phyloP scores from a whole-genome alignment of 2,329 filamentous ascomycete genomes.

The Calonectria naviculata region DNA sequence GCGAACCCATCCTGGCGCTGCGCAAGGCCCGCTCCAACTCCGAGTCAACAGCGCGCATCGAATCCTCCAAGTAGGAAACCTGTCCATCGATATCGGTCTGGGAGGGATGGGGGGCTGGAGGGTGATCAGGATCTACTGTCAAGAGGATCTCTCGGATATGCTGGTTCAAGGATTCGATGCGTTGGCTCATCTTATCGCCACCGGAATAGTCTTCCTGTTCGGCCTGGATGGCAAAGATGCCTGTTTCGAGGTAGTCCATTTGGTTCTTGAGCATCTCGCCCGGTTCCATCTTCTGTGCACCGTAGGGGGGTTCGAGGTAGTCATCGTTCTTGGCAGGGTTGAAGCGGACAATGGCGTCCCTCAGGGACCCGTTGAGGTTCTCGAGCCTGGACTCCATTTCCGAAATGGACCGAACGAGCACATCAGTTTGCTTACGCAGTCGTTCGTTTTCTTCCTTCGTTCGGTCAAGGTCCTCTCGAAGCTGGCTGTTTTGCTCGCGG shows the following conservation, averaged over 20 bases:
- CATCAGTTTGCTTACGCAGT: slow-evolving; percentile 47
- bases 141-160: slow-evolving; percentile 71
- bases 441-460: slow-evolving; percentile 58
- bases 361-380: slow-evolving; percentile 73
- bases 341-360: slow-evolving; percentile 73
- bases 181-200: slow-evolving; percentile 56
- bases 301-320: slow-evolving; percentile 57
- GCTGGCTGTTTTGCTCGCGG: slow-evolving; percentile 63
- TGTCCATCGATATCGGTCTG: slow-evolving; percentile 73
- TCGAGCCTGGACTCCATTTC: slow-evolving; percentile 75
- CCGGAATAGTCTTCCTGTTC: slow-evolving; percentile 60
- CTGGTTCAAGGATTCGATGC: slow-evolving; percentile 71
- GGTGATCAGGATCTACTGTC: slow-evolving; percentile 58
- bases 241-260: slow-evolving; percentile 77
- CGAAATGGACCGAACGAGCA: slow-evolving; percentile 60
- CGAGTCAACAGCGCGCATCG: slow-evolving; percentile 61
- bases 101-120: slow-evolving; percentile 67
- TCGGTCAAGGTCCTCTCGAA: slow-evolving; percentile 60
- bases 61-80: slow-evolving; percentile 73
- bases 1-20: slow-evolving; percentile 42
- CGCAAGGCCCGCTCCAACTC: slow-evolving; percentile 51
- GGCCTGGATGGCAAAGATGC: slow-evolving; percentile 69
- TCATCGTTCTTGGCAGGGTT: slow-evolving; percentile 66
- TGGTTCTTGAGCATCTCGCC: slow-evolving; percentile 65
- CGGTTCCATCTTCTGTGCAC: slow-evolving; percentile 48